Percentiles rank a stretch among this genome's conserved stretches.
phyloP scores from a whole-genome alignment of 1,284 basidiomycete species.

The Singerocomus rubriflavus region DNA sequence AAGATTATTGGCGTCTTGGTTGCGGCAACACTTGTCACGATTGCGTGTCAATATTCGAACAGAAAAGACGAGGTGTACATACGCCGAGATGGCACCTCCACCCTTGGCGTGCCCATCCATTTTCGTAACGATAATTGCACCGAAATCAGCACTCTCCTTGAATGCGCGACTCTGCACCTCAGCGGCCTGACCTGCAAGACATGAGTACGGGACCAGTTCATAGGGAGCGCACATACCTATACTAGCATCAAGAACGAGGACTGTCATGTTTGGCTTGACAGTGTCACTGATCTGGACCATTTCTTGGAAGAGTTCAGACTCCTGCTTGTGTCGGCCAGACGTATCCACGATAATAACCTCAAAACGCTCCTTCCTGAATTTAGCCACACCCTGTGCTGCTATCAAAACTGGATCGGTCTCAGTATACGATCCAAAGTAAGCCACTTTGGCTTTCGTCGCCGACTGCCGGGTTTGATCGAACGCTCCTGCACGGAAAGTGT shows the following conservation, averaged over 20 bases:
- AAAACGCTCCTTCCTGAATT: conserved; percentile 97
- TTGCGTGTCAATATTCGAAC: conserved; percentile 8
- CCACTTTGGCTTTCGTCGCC: conserved; percentile 97
- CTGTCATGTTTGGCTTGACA: conserved; percentile 92
- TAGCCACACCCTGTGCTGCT: conserved; percentile 90
- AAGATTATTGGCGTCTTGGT: conserved; percentile 99
- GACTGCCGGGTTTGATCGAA: conserved; percentile 97
- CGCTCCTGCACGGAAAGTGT: conserved; percentile 99
- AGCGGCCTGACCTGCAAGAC: conserved; percentile 83
- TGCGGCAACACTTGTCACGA: conserved; percentile 78
- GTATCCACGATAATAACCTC: conserved; percentile 99
- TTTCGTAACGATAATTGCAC: conserved; percentile 99
- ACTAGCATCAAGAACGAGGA: conserved; percentile 86
- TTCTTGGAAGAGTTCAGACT: conserved; percentile 95
- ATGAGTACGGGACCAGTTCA: conserved; percentile 2
- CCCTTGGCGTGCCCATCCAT: conserved; percentile 99
- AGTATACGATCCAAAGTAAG: conserved; percentile 98
- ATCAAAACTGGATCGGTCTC: conserved; percentile 98
- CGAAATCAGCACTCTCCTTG: conserved; percentile 97
- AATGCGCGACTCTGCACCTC: conserved; percentile 96
- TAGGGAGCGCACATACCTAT: conserved; percentile 50
- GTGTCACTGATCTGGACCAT: conserved; percentile 97
- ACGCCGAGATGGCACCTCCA: conserved; percentile 99
- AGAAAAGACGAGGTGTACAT: conserved; percentile 34
- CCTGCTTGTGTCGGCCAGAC: conserved; percentile 96